Evolutionary conservation across 345 rosid species (phyloP), one percentile per base, ranked within the genome.

Genomic region (Anastatica hierochuntica): DNA sequence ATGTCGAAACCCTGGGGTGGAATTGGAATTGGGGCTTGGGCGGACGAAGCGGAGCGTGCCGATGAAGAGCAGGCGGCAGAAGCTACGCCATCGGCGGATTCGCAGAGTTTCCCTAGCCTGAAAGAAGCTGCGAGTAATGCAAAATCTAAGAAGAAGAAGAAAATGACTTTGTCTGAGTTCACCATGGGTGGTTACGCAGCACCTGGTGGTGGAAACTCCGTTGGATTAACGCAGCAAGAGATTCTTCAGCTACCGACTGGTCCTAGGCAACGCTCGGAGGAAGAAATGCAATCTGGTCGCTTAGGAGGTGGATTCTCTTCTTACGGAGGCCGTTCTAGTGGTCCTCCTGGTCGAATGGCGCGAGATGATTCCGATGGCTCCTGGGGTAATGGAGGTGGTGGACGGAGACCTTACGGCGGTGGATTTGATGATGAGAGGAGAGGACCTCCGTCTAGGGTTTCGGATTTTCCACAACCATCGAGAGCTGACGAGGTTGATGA

Each of bases 111-210:
- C 53, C 98, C 98, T 7, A 88, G 81, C 69, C 71, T 88, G 26
- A 78, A 36, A 60, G 98, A 92, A 20, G 78, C 88, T 13, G 79
- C 49, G 9, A 79, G 24, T 44, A 64, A 79, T 27, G 79, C 69
- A 65, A 88, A 81, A 68, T 84, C 87, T 74, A 92, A 72, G 77
- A 92, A 88, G 82, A 92, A 73, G 75, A 85, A 79, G 94, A 89
- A 77, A 71, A 85, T 92, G 71, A 46, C 15, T 42, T 36, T 42
- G 38, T 66, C 77, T n/a, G 54, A 41, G 55, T 41, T 62, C 58
- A 16, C 75, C 1, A 31, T 36, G 5, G 57, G 53, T 27, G 42
- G 18, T 30, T 65, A n/a, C n/a, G n/a, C n/a, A n/a, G n/a, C 67
- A 24, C n/a, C n/a, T n/a, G n/a, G n/a, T n/a, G 47, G 66, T 12